A percentile compares a stretch with the other conserved stretches of the same genome.
Evolutionary conservation across 1,284 basidiomycete species (phyloP).

Genomic region (Irpex lacteus): DNA sequence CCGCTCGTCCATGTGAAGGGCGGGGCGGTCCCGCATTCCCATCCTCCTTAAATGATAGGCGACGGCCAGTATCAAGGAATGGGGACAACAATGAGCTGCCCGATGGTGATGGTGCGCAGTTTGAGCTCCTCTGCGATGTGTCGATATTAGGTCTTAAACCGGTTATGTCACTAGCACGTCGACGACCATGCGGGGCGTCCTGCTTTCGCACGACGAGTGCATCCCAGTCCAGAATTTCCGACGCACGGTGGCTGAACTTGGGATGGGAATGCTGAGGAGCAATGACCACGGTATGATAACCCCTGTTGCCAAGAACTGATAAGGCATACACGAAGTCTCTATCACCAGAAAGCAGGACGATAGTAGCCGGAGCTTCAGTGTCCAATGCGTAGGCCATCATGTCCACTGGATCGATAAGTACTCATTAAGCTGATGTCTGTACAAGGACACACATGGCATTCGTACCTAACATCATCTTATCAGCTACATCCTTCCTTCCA

Average conservation of each 20-base stretch:
- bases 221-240: slow-evolving; percentile 52
- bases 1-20: not conserved
- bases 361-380: slow-evolving; percentile 46
- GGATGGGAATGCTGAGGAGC: slow-evolving; percentile 32
- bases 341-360: slow-evolving; percentile 56
- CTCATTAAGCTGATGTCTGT: not conserved
- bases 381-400: slow-evolving; percentile 61
- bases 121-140: not conserved
- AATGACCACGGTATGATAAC: slow-evolving; percentile 48
- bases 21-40: not conserved
- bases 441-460: not conserved
- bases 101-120: not conserved
- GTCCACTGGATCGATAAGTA: slow-evolving; percentile 39
- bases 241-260: slow-evolving; percentile 56
- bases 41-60: not conserved
- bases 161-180: not conserved
- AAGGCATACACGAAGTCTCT: slow-evolving; percentile 59
- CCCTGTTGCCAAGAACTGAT: slow-evolving; percentile 48
- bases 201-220: slow-evolving; percentile 33
- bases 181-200: not conserved
- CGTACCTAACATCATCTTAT: slow-evolving; percentile 40
- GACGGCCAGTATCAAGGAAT: not conserved
- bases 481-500: slow-evolving; percentile 38
- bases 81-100: not conserved
- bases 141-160: not conserved